Base-by-base conservation (phyloP, 306 rosid genomes). In the Prunus fruticosa region DNA sequence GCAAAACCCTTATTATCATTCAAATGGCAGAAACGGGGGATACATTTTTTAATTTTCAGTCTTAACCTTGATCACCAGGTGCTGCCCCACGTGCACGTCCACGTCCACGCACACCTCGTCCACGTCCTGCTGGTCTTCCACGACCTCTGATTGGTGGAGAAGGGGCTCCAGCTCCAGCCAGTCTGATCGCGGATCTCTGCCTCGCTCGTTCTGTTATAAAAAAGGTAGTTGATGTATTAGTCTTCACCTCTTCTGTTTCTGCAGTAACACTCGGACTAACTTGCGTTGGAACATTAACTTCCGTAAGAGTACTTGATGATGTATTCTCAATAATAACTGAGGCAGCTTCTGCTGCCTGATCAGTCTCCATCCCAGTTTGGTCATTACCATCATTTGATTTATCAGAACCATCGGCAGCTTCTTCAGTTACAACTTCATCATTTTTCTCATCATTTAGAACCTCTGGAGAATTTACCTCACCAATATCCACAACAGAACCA, bases 361-460 rank as follows among this genome's bases (percentile, higher is more conserved):
- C 93, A 34, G 67, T 73, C 84, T 90, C 97, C 58, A 61, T 77
- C 62, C 78, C 78, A 23, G 69, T 63, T 34, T 82, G 87, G 50
- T 89, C 93, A 7, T 69, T 88, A 51, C 79, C 86, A 72, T 91
- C 93, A 58, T 75, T 77, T 28, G 91, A 75, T 75, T 90, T 91
- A 12, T 94, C 96, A n/a, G 93, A 80, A 74, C 76, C 86, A 82
- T 92, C 97, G 5, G 86, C 88, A 56, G 86, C 80, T 78, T 92
- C 97, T 65, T 92, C 99, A 64, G 70, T 87, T 72, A 68, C 76
- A 72, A 86, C 86, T 32, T 86, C 96, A 20, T 87, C 93, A 72
- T 76, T 87, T 80, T 90, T 93, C 50, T 87, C 98, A 52, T 94
- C 97, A 50, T 75, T 78, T 47, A 83, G 84, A 51, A 75, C 67